phyloP scores from a whole-genome alignment of 148 eudicot species.

The Rhododendron simsii region DNA sequence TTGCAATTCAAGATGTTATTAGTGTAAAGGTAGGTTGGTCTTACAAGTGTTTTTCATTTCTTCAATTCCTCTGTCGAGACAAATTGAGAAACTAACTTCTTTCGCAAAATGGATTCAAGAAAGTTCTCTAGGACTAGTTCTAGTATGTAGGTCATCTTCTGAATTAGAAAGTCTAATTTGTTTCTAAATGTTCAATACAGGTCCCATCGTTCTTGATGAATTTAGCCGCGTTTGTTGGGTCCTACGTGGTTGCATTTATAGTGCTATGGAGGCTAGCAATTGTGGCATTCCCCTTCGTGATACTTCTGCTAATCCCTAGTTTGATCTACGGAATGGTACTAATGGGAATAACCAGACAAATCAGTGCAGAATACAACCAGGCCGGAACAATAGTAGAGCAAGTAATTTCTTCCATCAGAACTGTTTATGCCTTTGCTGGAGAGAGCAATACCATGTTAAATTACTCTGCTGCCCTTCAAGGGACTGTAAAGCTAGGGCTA shows the following conservation, averaged over 20 bases:
- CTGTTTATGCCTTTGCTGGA: slow-evolving; percentile 78
- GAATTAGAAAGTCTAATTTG: neutral
- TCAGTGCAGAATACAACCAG: slow-evolving; percentile 45
- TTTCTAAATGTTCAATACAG: slow-evolving; percentile 21
- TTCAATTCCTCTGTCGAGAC: neutral
- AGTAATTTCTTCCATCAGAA: slow-evolving; percentile 69
- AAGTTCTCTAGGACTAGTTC: no score
- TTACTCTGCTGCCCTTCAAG: slow-evolving; percentile 61
- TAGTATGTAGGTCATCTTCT: neutral
- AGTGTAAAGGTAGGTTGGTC: slow-evolving; percentile 59
- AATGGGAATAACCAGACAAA: slow-evolving; percentile 59
- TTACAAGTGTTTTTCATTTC: neutral
- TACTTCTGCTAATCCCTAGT: slow-evolving; percentile 66
- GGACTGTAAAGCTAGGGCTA: slow-evolving; percentile 58
- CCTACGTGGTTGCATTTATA: slow-evolving; percentile 52
- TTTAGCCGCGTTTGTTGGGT: slow-evolving; percentile 52
- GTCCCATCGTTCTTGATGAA: slow-evolving; percentile 77
- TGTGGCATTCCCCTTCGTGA: slow-evolving; percentile 57
- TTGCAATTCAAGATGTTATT: slow-evolving; percentile 66
- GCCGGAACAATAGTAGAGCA: slow-evolving; percentile 65
- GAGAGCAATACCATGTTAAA: slow-evolving; percentile 56
- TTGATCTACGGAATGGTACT: slow-evolving; percentile 63
- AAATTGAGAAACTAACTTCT: neutral
- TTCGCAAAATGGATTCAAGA: neutral
- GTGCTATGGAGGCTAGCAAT: slow-evolving; percentile 72